These are phyloP conservation scores for Filobasidium floriforme DNA, from an alignment of 768 basidiomycete species.

Conservation along the genomic window DNA sequence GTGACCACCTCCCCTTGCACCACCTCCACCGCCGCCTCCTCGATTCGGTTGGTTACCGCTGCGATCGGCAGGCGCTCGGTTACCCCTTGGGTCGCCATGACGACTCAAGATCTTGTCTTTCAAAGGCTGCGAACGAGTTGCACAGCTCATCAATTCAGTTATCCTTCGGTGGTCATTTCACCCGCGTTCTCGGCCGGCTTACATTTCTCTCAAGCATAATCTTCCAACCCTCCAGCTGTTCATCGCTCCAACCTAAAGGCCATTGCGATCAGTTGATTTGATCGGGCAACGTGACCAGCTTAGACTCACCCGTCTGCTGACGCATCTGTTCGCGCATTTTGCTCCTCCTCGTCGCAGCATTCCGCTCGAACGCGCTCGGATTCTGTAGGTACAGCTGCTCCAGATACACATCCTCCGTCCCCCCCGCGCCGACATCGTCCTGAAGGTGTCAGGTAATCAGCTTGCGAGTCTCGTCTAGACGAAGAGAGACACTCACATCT, in stretches of 20 bases:
- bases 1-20: constrained; percentile 33
- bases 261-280: background rate
- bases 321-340: constrained; percentile 62
- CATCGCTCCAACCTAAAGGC: constrained; percentile 62
- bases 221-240: constrained; percentile 86
- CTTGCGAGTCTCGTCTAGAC: background rate
- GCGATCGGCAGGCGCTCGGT: constrained; percentile 12
- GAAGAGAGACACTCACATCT: constrained; percentile 1
- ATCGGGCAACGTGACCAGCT: background rate
- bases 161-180: background rate
- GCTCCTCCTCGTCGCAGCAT: constrained; percentile 62
- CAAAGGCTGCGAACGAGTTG: constrained; percentile 51
- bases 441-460: background rate
- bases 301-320: constrained; percentile 55
- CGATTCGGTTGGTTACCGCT: constrained; percentile 31
- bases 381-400: constrained; percentile 9
- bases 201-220: constrained; percentile 86
- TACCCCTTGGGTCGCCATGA: constrained; percentile 50
- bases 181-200: constrained; percentile 38
- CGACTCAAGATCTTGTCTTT: constrained; percentile 68
- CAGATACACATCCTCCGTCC: constrained; percentile 13
- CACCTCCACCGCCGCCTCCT: constrained; percentile 49
- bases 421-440: constrained; percentile 1
- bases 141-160: constrained; percentile 4
- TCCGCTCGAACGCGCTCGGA: constrained; percentile 53